Base-by-base conservation (phyloP, 1,284 basidiomycete species). In the Rhodotorula sp. region DNA sequence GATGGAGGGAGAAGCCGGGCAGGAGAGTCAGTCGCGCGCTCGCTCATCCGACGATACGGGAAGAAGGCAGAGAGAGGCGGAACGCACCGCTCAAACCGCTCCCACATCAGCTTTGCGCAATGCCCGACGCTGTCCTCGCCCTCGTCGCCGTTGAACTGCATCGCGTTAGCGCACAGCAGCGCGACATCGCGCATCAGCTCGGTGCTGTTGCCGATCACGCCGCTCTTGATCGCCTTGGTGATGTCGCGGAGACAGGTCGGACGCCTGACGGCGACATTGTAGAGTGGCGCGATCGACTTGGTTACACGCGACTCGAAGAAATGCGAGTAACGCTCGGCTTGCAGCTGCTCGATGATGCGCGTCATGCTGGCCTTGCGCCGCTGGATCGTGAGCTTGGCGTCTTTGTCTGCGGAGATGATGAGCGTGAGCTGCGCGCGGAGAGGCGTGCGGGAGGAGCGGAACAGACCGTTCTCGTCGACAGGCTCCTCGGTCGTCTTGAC, bases 241-340 rank as follows among this genome's bases (percentile, higher is more conserved):
- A 97, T 90, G 1, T 91, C 94, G 82, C 93, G 94, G 66, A 97
- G 85, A 80, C 96, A 94, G 87, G 94, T 94, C 0, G 95, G 93
- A 34, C 90, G 86, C 79, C 91, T 92, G 73, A 97, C 91, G 73
- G 97, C 91, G 67, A 92, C 89, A 72, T 89, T 88, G 81, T 97
- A 97, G 79, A 92, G 91, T 0, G 92, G 90, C 10, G 94, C 94
- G 76, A 95, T 92, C 25, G 87, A 88, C 69, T 87, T 87, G 79
- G 90, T 91, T 80, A 97, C 94, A 9, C 93, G 93, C 76, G 91
- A 90, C 79, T 92, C 90, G 80, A 97, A 97, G 63, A 95, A 91
- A 71, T 89, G 91, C 51, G 91, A 92, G 77, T 90, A 91, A 59
- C 90, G 88, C 79, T 95, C 91, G 77, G 89, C 87, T 6, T 88